Evolutionary conservation across 257 asterid genomes (phyloP), one percentile per base, ranked within the genome.

Genomic region (Oldenlandia corymbosa): DNA sequence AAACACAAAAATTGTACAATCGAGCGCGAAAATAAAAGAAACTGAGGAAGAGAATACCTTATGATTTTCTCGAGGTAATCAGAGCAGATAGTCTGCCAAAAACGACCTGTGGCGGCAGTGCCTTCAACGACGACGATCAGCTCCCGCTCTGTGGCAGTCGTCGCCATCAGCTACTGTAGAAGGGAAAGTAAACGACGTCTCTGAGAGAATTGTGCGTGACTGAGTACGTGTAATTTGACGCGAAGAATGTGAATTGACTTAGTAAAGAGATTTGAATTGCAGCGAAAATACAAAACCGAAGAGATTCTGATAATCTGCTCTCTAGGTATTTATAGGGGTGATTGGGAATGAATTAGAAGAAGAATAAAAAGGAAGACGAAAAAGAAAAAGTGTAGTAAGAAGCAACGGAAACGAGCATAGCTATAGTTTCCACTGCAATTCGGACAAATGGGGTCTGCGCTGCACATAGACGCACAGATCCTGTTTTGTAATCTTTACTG

Each of bases 71-170:
- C 87, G 58, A 93, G 95, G 73, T 90, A 85, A 65, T 90, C 97
- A 63, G 90, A 76, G 57, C 87, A 30, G 61, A 93, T 79, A 64
- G 84, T 83, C 42, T 73, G 64, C 99, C 99, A 93, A 65, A 60
- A 79, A 5, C 96, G 95, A 4, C 96, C 96, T 48, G 83, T 36
- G 69, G 97, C 88, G 58, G 97, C 90, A 30, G 99, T 90, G 75
- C 96, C 96, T 84, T 93, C 99, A 7, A 93, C 86, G 42, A 75
- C 96, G 51, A 93, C 76, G 71, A 90, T 87, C 84, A 93, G 70
- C 73, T 85, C 85, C 47, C 82, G 86, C 68, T 77, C 69, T 54
- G 76, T 77, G 84, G 43, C 45, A 30, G 64, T 24, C 34, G 73
- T 10, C 64, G 60, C 39, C 49, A 23, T 49, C n/a, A n/a, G 46